Conservation (phyloP, 2,329 filamentous ascomycete genomes). For the Hypoxylon sp. region DNA sequence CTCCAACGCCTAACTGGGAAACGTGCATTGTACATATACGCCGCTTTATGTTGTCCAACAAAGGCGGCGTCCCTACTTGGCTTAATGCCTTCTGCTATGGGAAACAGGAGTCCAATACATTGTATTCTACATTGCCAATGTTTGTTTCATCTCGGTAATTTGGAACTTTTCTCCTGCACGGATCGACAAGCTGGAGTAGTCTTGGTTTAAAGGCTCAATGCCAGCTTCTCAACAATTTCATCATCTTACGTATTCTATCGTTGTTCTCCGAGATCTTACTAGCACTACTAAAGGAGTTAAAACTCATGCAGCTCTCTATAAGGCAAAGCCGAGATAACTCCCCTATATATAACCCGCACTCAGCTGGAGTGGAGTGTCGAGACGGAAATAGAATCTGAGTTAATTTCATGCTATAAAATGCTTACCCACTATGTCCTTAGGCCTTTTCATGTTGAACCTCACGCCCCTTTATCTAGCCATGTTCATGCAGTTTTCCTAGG, state of each 20-base stretch:
- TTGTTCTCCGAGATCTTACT: not conserved
- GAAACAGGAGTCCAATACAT: slow-evolving; percentile 6
- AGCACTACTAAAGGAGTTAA: not conserved
- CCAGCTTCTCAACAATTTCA: not conserved
- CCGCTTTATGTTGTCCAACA: not conserved
- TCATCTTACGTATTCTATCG: not conserved
- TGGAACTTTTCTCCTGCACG: slow-evolving; percentile 19
- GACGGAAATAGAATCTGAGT: slow-evolving; percentile 1
- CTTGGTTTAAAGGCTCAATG: not conserved
- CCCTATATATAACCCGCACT: slow-evolving; percentile 14
- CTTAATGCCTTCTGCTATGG: not conserved
- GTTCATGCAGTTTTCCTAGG: slow-evolving; percentile 31
- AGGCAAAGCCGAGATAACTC: slow-evolving; percentile 2
- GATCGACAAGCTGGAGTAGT: slow-evolving; percentile 15
- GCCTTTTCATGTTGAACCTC: slow-evolving; percentile 43
- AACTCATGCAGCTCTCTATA: not conserved
- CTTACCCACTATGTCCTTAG: slow-evolving; percentile 27
- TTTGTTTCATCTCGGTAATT: slow-evolving; percentile 34
- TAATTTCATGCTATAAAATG: slow-evolving; percentile 27
- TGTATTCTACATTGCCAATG: not conserved
- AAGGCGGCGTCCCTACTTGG: not conserved
- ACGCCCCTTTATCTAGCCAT: slow-evolving; percentile 41
- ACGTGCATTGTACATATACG: not conserved
- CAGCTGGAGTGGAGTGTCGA: slow-evolving; percentile 2
- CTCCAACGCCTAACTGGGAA: slow-evolving; percentile 33